Evolutionary conservation across 148 eudicot genomes (phyloP).

Genomic region (Chenopodium berlandieri): DNA sequence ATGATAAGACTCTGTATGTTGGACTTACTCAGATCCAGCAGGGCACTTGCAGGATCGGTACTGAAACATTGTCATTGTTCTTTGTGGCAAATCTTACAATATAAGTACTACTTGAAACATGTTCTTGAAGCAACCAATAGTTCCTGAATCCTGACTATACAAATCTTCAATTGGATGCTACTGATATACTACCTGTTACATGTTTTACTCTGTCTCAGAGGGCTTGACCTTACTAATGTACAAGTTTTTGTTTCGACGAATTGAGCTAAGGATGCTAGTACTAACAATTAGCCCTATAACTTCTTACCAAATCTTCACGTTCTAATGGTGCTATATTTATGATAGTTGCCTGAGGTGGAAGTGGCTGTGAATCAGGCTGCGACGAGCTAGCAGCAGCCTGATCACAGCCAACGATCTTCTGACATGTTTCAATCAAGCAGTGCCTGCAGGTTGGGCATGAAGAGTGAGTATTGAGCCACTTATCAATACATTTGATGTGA

Average conservation of each 20-base stretch:
- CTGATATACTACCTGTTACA: slow-evolving; percentile 13
- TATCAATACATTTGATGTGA: slow-evolving; percentile 74
- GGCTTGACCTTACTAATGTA: slow-evolving; percentile 6
- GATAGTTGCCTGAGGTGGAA: slow-evolving; percentile 26
- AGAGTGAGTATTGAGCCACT: slow-evolving; percentile 82
- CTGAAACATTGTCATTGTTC: background rate
- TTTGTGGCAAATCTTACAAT: background rate
- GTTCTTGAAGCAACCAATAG: slow-evolving; percentile 6
- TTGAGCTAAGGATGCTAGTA: background rate
- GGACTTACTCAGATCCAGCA: background rate
- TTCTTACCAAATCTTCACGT: slow-evolving; percentile 51
- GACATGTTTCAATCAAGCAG: slow-evolving; percentile 70
- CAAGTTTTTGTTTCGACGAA: slow-evolving; percentile 10
- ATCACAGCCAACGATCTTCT: slow-evolving; percentile 53
- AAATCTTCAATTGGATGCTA: slow-evolving; percentile 27
- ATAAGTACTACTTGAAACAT: background rate
- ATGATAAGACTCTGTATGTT: background rate
- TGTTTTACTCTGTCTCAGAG: slow-evolving; percentile 10
- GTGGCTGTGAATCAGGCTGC: slow-evolving; percentile 30
- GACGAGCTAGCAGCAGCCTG: slow-evolving; percentile 36
- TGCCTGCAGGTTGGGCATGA: slow-evolving; percentile 89
- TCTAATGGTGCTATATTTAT: slow-evolving; percentile 55
- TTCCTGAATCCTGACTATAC: slow-evolving; percentile 24
- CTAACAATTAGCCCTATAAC: slow-evolving; percentile 29
- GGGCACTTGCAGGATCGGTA: background rate